Evolutionary conservation across 176 grass and related monocot species (phyloP), one percentile per base, ranked within the genome.

Genomic region (Bromus sterilis): DNA sequence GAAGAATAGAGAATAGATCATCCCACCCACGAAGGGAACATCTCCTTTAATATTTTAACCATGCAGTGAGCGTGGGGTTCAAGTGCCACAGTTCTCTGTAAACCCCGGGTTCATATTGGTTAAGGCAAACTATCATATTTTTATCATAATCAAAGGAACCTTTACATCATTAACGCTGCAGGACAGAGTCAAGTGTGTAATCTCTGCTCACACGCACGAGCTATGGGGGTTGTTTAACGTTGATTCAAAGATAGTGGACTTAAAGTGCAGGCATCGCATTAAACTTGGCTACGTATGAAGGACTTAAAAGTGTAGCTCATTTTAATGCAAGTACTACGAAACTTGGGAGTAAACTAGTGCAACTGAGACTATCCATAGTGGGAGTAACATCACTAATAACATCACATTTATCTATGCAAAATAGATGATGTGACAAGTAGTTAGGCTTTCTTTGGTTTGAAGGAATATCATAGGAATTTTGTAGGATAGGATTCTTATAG

Each of bases 11-110:
- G 33, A 86, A 78, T n/a, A 53, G 59, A 75, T 75, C 74, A 59
- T 74, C 74, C 46, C 74, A 83, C 79, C 88, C 88, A 86, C 74
- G 74, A 90, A 83, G 88, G 87, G 74, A 86, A 86, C 88, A 90
- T 83, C 79, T 57, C 67, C 2, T 43, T 43, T 32, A 68, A 61
- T 90, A 90, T 74, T 82, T 89, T 90, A 86, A 57, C 9, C 78
- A 31, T 24, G 29, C 4, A 28, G 21, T 59, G 37, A 71, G 71
- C 55, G 63, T 69, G 71, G 78, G 55, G 40, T 62, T 71, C 32
- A 77, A 81, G 71, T 81, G 78, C 29, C 71, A 51, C 76, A 20
- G 70, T 34, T 59, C 13, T 66, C 25, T 81, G 11, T 71, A 80
- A 76, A 42, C 62, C 41, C 40, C 20, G 9, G 43, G 40, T 82